A percentile compares a stretch with the other conserved stretches of the same genome.
These are phyloP conservation scores for Podaxis mareebaensis DNA, from an alignment of 768 basidiomycete genomes.

Conservation along the genomic window DNA sequence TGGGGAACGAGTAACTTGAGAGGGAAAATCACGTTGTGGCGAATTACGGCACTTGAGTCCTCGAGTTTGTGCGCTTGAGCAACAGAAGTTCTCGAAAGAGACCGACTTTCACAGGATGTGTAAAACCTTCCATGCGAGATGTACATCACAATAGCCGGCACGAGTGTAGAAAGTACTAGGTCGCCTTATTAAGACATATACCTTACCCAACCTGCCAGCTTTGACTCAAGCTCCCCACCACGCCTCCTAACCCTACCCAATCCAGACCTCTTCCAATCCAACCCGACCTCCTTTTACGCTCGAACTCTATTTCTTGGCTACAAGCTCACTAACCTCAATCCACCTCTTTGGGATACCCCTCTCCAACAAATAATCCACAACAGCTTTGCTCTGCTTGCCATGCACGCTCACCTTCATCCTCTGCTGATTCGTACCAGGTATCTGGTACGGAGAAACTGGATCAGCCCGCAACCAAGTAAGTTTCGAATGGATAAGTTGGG, in stretches of 20 bases:
- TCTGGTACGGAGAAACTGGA: slow-evolving; percentile 9
- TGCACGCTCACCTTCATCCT: slow-evolving; percentile 80
- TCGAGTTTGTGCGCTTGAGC: background rate
- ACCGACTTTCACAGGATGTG: background rate
- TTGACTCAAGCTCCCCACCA: background rate
- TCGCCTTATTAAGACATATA: background rate
- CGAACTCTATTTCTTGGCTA: slow-evolving; percentile 45
- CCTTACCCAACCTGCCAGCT: background rate
- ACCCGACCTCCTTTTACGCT: background rate
- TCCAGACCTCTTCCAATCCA: background rate
- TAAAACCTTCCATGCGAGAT: background rate
- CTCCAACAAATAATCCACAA: slow-evolving; percentile 63
- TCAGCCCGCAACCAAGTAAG: background rate
- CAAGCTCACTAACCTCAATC: slow-evolving; percentile 59
- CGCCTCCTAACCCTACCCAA: background rate
- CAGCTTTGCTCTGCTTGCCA: slow-evolving; percentile 73
- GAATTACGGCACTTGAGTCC: background rate
- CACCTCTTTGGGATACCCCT: slow-evolving; percentile 82
- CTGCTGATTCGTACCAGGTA: slow-evolving; percentile 19
- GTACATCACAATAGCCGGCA: background rate
- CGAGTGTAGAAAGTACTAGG: background rate
- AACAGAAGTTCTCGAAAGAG: background rate
- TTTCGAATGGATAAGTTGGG: background rate
- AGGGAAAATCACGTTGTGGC: background rate
- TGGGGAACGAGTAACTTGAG: background rate